phyloP scores from a whole-genome alignment of 1,139 yeast species.

The Geotrichum aggregatum region DNA sequence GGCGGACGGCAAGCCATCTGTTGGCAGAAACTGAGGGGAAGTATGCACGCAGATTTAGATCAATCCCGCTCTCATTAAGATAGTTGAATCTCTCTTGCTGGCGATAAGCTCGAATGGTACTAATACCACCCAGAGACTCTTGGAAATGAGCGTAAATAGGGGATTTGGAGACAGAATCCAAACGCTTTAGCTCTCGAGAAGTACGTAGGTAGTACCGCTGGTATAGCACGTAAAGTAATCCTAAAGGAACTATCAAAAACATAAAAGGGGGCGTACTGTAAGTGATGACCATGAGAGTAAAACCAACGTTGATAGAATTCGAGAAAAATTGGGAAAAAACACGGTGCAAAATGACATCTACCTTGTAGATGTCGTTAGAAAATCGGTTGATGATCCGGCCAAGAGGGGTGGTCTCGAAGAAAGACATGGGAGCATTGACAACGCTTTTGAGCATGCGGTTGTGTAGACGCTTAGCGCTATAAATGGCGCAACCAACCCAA shows the following conservation, averaged over 20 bases:
- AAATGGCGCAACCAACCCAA: conserved; percentile 60
- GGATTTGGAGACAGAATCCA: conserved; percentile 71
- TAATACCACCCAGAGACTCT: conserved; percentile 69
- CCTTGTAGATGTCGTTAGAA: conserved; percentile 62
- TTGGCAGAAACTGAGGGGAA: conserved; percentile 55
- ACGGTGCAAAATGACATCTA: conserved; percentile 75
- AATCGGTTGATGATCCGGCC: conserved; percentile 71
- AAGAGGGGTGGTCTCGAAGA: conserved; percentile 63
- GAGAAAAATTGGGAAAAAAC: conserved; percentile 40
- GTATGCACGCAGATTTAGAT: conserved; percentile 57
- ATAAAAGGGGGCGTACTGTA: conserved; percentile 67
- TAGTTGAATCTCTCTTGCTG: conserved; percentile 52
- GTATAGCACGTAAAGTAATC: conserved; percentile 66
- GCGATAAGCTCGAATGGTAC: conserved; percentile 57
- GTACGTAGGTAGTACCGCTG: conserved; percentile 80
- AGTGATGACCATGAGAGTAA: conserved; percentile 64
- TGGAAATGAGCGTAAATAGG: conserved; percentile 75
- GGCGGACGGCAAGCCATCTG: conserved; percentile 69
- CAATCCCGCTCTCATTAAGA: conserved; percentile 56
- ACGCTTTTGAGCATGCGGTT: conserved; percentile 74
- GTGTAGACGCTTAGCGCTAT: conserved; percentile 73
- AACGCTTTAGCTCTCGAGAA: conserved; percentile 72
- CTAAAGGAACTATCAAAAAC: conserved; percentile 45
- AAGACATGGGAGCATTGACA: conserved; percentile 69
- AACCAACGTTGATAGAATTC: conserved; percentile 51